Evolutionary conservation across 164 flowering plant species (phyloP).

Genomic region (Aristolochia contorta): DNA sequence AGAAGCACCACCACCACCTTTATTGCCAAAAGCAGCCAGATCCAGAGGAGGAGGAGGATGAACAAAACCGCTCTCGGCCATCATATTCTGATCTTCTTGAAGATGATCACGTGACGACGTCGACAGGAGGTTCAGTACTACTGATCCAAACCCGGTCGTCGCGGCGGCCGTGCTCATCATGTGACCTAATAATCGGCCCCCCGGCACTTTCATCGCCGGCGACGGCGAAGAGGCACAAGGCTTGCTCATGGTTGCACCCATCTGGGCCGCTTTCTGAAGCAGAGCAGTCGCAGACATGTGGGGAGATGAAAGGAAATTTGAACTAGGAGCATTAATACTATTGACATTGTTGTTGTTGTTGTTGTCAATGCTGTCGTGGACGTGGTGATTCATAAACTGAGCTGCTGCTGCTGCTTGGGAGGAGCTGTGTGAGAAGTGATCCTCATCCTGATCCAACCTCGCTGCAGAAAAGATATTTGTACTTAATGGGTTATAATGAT

Average conservation of each 20-base stretch:
- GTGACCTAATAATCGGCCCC: conserved; percentile 45
- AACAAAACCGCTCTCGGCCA: conserved; percentile 18
- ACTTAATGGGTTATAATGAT: no score
- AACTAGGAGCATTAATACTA: conserved; percentile 14
- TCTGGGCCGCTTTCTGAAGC: conserved; percentile 90
- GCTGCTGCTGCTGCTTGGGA: no score
- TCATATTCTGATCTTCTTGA: no score
- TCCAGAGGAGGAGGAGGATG: no score
- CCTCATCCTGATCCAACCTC: conserved; percentile 22
- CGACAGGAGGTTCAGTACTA: no score
- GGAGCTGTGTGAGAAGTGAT: no score
- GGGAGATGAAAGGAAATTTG: conserved; percentile 29
- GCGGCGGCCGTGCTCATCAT: conserved; percentile 22
- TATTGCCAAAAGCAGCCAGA: conserved; percentile 34
- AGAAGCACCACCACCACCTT: no score
- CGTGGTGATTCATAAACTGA: no score
- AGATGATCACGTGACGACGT: conserved; percentile 41
- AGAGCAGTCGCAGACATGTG: conserved; percentile 95
- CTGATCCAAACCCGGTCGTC: no score
- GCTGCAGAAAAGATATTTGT: conserved; percentile 21
- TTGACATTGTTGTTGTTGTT: no score
- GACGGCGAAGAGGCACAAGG: conserved; percentile 12
- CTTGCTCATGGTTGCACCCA: conserved; percentile 68
- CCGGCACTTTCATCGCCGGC: conserved; percentile 13
- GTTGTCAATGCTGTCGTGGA: no score